phyloP scores from a whole-genome alignment of 805 yeast species.

The Metschnikowia baotianmanensis region DNA sequence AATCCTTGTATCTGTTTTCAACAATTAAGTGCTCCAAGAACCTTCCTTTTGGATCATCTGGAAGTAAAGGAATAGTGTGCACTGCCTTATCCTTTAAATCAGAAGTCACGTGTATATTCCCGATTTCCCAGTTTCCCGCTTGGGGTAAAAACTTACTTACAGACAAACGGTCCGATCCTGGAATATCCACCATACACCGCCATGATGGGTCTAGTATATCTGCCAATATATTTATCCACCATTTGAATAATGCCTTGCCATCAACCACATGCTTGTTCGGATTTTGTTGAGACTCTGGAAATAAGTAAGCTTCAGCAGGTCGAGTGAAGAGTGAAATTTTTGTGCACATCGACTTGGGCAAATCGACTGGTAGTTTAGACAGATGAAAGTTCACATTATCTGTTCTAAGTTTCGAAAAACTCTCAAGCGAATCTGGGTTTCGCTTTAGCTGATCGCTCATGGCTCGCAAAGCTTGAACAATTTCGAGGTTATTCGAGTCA shows the following conservation, averaged over 20 bases:
- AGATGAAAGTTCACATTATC: too few species aligned
- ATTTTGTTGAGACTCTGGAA: conserved; percentile 71
- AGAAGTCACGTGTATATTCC: conserved; percentile 50
- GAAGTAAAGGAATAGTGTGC: conserved; percentile 71
- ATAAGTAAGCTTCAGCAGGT: conserved; percentile 81
- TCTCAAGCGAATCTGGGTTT: background rate
- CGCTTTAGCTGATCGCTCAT: conserved; percentile 10
- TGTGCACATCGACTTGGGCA: conserved; percentile 20
- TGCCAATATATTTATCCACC: conserved; percentile 79
- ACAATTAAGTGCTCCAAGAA: conserved; percentile 80
- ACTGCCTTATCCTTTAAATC: conserved; percentile 36
- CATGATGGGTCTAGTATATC: conserved; percentile 23
- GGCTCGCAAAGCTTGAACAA: conserved; percentile 7
- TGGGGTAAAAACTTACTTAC: conserved; percentile 20
- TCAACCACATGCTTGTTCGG: conserved; percentile 63
- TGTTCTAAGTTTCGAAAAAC: background rate
- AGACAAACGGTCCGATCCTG: conserved; percentile 33
- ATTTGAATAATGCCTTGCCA: conserved; percentile 66
- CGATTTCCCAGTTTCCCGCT: conserved; percentile 55
- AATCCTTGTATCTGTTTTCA: conserved; percentile 57
- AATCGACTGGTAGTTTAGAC: background rate
- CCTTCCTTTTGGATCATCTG: conserved; percentile 95
- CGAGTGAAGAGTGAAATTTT: conserved; percentile 80
- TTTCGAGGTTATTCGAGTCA: conserved; percentile 10
- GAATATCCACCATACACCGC: conserved; percentile 32